A percentile compares a stretch with the other conserved stretches of the same genome.
phyloP scores from a whole-genome alignment of 345 rosid species.

The Boechera retrofracta region DNA sequence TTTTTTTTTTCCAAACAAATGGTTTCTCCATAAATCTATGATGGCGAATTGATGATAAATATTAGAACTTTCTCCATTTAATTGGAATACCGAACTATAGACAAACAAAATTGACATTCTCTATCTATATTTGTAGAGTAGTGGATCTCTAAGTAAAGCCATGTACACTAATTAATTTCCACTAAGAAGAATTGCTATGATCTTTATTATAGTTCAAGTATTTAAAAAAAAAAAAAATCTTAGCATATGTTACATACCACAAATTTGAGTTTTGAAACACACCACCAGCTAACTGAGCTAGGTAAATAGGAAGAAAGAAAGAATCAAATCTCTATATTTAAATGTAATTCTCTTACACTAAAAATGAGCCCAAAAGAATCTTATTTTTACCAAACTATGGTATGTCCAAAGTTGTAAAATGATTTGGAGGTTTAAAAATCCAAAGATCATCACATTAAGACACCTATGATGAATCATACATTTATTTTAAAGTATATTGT shows the following conservation, averaged over 20 bases:
- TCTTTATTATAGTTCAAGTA: background rate
- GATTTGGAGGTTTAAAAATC: constrained; percentile 9
- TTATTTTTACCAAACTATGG: background rate
- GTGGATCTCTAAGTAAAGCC: background rate
- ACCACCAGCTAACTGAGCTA: background rate
- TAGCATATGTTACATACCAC: background rate
- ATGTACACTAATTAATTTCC: background rate
- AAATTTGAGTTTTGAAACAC: no score
- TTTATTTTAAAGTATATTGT: background rate
- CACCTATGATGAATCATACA: constrained; percentile 20
- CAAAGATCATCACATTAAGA: constrained; percentile 22
- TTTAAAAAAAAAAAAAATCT: no score
- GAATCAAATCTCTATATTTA: background rate
- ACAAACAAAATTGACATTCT: background rate
- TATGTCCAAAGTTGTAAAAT: constrained; percentile 10
- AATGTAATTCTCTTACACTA: background rate
- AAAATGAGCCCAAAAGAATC: background rate
- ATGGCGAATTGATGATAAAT: constrained; percentile 17
- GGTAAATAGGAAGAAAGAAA: background rate
- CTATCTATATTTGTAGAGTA: background rate
- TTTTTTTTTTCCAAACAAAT: constrained; percentile 9
- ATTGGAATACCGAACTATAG: constrained; percentile 18
- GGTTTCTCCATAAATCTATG: constrained; percentile 24
- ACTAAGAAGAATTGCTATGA: background rate
- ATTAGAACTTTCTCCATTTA: constrained; percentile 23